A percentile compares a stretch with the other conserved stretches of the same genome.
Evolutionary conservation across 169 alveolate species (phyloP).

Genomic region (Eimeria mitis): DNA sequence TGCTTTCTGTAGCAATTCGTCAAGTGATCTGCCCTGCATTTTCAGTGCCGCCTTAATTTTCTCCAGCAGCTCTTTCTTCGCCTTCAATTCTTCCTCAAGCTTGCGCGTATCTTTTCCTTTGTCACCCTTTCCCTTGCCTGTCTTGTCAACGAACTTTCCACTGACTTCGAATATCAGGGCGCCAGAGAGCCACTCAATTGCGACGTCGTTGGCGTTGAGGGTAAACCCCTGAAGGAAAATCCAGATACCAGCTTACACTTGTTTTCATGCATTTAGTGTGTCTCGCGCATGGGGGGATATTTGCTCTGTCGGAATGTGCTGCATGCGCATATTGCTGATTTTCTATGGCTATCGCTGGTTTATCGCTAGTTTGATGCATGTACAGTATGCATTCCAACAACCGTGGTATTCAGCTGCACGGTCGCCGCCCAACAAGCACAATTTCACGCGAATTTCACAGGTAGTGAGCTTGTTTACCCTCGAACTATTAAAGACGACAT

Average conservation of each 20-base stretch:
- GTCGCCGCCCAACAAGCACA: neutral
- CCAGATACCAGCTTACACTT: neutral
- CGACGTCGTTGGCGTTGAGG: conserved; percentile 63
- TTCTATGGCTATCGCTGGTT: neutral
- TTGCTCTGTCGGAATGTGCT: neutral
- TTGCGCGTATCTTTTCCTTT: neutral
- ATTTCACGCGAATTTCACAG: neutral
- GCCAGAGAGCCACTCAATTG: conserved; percentile 69
- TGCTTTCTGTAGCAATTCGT: conserved; percentile 8
- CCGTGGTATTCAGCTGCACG: neutral
- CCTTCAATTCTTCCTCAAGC: conserved; percentile 41
- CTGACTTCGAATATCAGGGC: conserved; percentile 78
- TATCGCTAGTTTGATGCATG: neutral
- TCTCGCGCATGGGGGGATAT: neutral
- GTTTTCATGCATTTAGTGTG: neutral
- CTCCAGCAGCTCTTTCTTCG: conserved; percentile 20
- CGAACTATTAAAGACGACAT: conserved; percentile 57
- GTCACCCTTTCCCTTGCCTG: conserved; percentile 49
- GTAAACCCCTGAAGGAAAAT: conserved; percentile 54
- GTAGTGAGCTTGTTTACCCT: neutral
- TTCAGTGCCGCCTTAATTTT: conserved; percentile 54
- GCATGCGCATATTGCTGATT: neutral
- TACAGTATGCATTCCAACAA: neutral
- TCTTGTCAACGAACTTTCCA: conserved; percentile 69
- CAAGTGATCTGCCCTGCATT: conserved; percentile 58